Percentiles rank a stretch among this genome's conserved stretches.
Conservation (phyloP, 306 rosid species). For the Pachyrhizus erosus region DNA sequence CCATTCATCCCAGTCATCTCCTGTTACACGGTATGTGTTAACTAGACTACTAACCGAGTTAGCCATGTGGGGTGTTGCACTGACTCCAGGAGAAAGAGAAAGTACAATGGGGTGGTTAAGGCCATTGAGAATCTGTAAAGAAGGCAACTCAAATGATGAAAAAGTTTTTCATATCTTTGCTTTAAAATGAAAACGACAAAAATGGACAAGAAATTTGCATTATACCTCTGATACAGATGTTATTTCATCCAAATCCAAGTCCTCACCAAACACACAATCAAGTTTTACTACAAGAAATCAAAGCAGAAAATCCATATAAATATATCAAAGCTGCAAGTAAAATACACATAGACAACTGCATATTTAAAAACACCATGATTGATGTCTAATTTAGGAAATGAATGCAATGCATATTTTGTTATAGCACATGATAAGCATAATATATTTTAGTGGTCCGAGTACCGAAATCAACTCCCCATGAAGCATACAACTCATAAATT, state of each 20-base stretch:
- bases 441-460: constrained; percentile 23
- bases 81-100: constrained; percentile 79
- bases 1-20: constrained; percentile 90
- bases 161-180: not conserved
- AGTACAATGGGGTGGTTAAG: constrained; percentile 51
- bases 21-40: constrained; percentile 74
- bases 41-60: constrained; percentile 52
- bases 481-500: constrained; percentile 68
- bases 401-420: not conserved
- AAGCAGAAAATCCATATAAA: constrained; percentile 35
- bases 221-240: constrained; percentile 61
- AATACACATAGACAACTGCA: not conserved
- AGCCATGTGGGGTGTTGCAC: constrained; percentile 71
- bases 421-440: not conserved
- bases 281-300: constrained; percentile 64
- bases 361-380: not conserved
- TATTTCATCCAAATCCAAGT: constrained; percentile 72
- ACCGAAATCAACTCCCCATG: constrained; percentile 92
- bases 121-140: constrained; percentile 62
- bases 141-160: not conserved
- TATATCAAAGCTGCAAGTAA: not conserved
- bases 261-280: constrained; percentile 81
- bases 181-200: not conserved
- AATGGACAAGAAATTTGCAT: not conserved
- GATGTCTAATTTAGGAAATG: not conserved